phyloP scores from a whole-genome alignment of 208 protist species.

The Trypanosoma platydactyli region DNA sequence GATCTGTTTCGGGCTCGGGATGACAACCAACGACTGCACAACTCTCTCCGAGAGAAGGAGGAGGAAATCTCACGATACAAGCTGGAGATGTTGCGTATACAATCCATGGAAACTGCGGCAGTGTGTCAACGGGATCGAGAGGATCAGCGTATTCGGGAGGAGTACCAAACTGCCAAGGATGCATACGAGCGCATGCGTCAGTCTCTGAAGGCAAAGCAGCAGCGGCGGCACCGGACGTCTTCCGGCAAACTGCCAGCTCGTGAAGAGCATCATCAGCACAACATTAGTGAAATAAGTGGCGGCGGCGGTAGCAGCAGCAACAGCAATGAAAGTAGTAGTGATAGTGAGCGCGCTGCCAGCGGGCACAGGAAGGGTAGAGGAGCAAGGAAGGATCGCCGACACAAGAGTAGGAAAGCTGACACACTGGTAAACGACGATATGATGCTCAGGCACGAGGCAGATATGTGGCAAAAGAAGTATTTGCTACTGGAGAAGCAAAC shows the following conservation, averaged over 20 bases:
- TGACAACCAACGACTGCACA: conserved; percentile 46
- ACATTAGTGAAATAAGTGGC: background rate
- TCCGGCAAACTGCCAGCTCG: conserved; percentile 2
- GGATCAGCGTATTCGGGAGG: conserved; percentile 30
- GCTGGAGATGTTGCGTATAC: conserved; percentile 66
- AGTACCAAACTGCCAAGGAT: conserved; percentile 47
- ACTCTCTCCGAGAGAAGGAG: conserved; percentile 60
- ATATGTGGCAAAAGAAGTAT: conserved; percentile 76
- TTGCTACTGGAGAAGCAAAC: conserved; percentile 77
- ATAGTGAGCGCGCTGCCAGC: conserved; percentile 5
- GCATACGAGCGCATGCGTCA: conserved; percentile 57
- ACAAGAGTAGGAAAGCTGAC: background rate
- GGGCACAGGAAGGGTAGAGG: background rate
- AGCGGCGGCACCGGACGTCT: conserved; percentile 17
- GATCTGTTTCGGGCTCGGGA: conserved; percentile 48
- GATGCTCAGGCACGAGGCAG: conserved; percentile 55
- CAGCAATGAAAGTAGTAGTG: conserved; percentile 5
- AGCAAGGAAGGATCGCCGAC: background rate
- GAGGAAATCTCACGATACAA: conserved; percentile 70
- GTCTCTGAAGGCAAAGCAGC: conserved; percentile 34
- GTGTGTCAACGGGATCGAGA: conserved; percentile 14
- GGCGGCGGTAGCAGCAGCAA: conserved; percentile 11
- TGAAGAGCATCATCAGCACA: conserved; percentile 19
- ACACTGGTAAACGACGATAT: background rate
- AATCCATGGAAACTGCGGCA: conserved; percentile 30